phyloP scores from a whole-genome alignment of 2,329 filamentous ascomycete genomes.

The Lizonia empirigonia region DNA sequence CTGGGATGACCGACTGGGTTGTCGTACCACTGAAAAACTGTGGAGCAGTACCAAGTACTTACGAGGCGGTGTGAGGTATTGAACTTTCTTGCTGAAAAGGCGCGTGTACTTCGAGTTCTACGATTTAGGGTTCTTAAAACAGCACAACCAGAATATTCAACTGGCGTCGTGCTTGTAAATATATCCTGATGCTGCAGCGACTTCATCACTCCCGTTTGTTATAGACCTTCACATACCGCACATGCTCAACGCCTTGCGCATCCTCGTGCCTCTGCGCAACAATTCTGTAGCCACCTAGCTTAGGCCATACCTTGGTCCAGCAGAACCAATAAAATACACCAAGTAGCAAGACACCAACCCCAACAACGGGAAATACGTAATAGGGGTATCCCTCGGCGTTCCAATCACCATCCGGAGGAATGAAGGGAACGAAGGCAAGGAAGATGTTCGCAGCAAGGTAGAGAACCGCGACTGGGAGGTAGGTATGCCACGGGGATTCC shows the following conservation, averaged over 20 bases:
- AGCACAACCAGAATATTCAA: too few relatives aligned
- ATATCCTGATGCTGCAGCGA: too few relatives aligned
- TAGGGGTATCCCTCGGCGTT: slow-evolving; percentile 52
- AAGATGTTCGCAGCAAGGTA: slow-evolving; percentile 51
- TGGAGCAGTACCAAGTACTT: too few relatives aligned
- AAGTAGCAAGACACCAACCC: slow-evolving; percentile 47
- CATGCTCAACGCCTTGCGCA: slow-evolving; percentile 36
- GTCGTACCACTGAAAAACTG: too few relatives aligned
- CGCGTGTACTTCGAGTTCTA: too few relatives aligned
- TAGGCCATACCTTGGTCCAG: slow-evolving; percentile 30
- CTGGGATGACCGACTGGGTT: too few relatives aligned
- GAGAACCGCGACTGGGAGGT: slow-evolving; percentile 43
- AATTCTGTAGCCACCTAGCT: slow-evolving; percentile 41
- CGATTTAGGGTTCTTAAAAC: too few relatives aligned
- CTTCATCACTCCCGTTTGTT: slow-evolving; percentile 26
- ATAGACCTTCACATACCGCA: slow-evolving; percentile 43
- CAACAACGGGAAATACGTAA: slow-evolving; percentile 53
- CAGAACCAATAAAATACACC: slow-evolving; percentile 47
- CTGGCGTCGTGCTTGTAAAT: too few relatives aligned
- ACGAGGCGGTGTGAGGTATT: too few relatives aligned
- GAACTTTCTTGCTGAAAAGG: too few relatives aligned
- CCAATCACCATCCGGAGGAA: slow-evolving; percentile 50
- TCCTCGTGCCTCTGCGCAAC: slow-evolving; percentile 38
- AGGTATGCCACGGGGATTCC: slow-evolving; percentile 48
- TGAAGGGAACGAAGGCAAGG: slow-evolving; percentile 51